Evolutionary conservation across 1,139 yeast species (phyloP).

Genomic region (Yamadazyma aaseri): DNA sequence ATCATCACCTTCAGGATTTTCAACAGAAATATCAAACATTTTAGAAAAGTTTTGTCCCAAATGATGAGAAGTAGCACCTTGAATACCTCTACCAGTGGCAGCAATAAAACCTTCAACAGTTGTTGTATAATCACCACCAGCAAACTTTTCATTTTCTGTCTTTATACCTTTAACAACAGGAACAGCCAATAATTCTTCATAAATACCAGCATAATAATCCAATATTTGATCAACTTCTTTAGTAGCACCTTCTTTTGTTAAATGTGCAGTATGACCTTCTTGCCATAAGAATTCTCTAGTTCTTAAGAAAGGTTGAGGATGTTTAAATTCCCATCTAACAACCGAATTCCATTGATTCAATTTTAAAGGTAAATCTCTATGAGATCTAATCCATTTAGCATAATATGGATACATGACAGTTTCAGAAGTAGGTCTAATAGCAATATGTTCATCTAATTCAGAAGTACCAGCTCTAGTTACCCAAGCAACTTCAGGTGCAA

Average conservation of each 20-base stretch:
- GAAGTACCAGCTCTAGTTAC: constrained; percentile 94
- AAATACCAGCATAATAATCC: constrained; percentile 80
- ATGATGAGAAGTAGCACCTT: constrained; percentile 98
- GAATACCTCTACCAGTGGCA: constrained; percentile 99
- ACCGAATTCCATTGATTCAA: constrained; percentile 99
- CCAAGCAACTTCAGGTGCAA: constrained; percentile 99
- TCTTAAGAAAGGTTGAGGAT: constrained; percentile 98
- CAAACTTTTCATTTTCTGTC: constrained; percentile 97
- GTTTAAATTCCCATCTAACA: constrained; percentile 99
- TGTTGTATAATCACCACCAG: constrained; percentile 95
- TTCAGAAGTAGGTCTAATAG: constrained; percentile 98
- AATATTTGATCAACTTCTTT: constrained; percentile 84
- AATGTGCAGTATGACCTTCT: constrained; percentile 98
- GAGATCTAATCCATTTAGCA: constrained; percentile 98
- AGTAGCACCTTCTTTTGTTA: constrained; percentile 76
- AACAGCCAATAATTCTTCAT: constrained; percentile 91
- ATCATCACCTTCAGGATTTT: constrained; percentile 87
- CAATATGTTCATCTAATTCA: constrained; percentile 96
- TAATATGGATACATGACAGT: constrained; percentile 99
- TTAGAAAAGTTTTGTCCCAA: constrained; percentile 97
- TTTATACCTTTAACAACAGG: constrained; percentile 95
- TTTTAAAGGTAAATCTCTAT: constrained; percentile 94
- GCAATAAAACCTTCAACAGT: constrained; percentile 97
- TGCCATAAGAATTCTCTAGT: constrained; percentile 99
- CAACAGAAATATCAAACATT: constrained; percentile 95